Evolutionary conservation across 345 rosid genomes (phyloP), one percentile per base, ranked within the genome.

Genomic region (Cardamine chenopodiifolia): DNA sequence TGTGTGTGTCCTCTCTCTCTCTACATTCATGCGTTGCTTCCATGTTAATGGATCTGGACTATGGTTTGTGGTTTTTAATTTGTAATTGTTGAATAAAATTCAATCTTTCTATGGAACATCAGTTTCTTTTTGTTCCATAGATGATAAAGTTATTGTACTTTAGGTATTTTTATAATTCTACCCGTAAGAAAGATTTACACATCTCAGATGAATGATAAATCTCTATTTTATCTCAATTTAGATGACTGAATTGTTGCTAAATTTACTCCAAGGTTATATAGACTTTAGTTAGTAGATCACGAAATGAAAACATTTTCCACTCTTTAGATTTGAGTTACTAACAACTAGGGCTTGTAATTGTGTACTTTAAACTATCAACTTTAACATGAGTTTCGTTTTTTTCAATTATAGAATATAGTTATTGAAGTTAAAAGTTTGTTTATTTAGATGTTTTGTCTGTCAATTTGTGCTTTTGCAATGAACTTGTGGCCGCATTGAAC

Each of bases 71-170:
- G 66, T 70, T 70, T 2, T 54, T 44, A 6, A 39, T 53, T 69
- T 55, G 70, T 9, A 69, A 76, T 8, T 68, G 42, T 62, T 55
- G 60, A 63, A 75, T 68, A 60, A 75, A 65, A 67, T 49, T 48
- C 6, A 66, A 59, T 68, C n/a, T 40, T 59, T 35, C 39, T 66
- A 7, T 68, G 62, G 48, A 75, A 67, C 55, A 75, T 39, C 19
- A 47, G 3, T 34, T 20, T 68, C 55, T 40, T 60, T 4, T 60
- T 50, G 74, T 68, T 60, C 62, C 63, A 29, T 52, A 29, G 67
- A 48, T 66, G 68, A 44, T 65, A 32, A 53, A 23, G 53, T 66
- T 25, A 34, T 65, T 73, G 63, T 53, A 63, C 28, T 40, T 55
- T 15, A 15, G 17, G n/a, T 37, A n/a, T 39, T 28, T 20, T 22